Conservation (phyloP, 345 rosid genomes). For the Linum tenue region DNA sequence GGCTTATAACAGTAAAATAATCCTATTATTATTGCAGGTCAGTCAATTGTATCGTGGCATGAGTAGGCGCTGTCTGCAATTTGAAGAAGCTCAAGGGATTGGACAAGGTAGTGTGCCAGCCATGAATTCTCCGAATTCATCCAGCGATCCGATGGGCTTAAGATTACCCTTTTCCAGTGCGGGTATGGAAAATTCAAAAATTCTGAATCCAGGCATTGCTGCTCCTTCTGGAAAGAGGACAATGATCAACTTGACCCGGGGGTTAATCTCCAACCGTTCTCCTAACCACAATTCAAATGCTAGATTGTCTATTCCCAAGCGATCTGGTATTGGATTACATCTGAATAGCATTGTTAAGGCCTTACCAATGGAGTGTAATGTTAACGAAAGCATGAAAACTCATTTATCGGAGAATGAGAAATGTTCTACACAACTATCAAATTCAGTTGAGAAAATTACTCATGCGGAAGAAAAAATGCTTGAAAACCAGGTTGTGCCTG, state of each 20-base stretch:
- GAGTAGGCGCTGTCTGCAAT: slow-evolving; percentile 61
- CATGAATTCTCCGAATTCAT: slow-evolving; percentile 13
- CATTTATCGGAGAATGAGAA: slow-evolving; percentile 8
- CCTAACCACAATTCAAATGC: slow-evolving; percentile 16
- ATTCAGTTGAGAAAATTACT: slow-evolving; percentile 15
- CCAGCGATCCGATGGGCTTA: slow-evolving; percentile 16
- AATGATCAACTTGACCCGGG: slow-evolving; percentile 17
- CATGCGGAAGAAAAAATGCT: slow-evolving; percentile 16
- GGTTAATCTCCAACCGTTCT: slow-evolving; percentile 11
- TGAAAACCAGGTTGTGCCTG: slow-evolving; percentile 17
- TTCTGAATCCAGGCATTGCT: slow-evolving; percentile 18
- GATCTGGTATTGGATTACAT: slow-evolving; percentile 53
- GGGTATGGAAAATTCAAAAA: slow-evolving; percentile 24
- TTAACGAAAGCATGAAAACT: slow-evolving; percentile 15
- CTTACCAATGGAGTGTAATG: slow-evolving; percentile 17
- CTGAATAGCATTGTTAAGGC: slow-evolving; percentile 40
- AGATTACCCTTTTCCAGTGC: slow-evolving; percentile 17
- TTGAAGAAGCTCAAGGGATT: slow-evolving; percentile 32
- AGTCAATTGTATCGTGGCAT: slow-evolving; percentile 39
- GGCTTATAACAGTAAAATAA: slow-evolving; percentile 16
- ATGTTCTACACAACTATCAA: slow-evolving; percentile 11
- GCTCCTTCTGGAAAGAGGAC: slow-evolving; percentile 20
- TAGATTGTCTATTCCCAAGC: slow-evolving; percentile 28
- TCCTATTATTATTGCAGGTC: slow-evolving; percentile 30
- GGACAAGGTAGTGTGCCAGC: slow-evolving; percentile 13